phyloP scores from a whole-genome alignment of 441 rosid species.

The Rhodomyrtus psidioides region DNA sequence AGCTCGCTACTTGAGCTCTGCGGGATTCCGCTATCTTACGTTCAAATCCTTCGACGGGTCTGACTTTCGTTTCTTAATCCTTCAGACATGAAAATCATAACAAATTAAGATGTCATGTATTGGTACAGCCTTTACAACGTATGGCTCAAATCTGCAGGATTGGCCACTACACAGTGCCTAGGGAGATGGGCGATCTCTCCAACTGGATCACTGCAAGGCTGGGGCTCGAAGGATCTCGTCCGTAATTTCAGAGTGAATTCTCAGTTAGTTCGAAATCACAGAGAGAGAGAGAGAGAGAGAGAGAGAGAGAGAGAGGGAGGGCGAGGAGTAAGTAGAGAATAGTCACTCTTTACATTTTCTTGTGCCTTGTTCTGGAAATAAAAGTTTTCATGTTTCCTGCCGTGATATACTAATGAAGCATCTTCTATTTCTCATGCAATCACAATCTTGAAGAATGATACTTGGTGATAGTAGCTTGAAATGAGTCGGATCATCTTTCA shows the following conservation, averaged over 20 bases:
- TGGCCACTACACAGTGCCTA: constrained; percentile 6
- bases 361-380: background rate
- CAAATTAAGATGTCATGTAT: background rate
- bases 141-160: background rate
- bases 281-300: background rate
- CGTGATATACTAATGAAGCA: background rate
- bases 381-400: background rate
- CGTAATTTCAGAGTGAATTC: background rate
- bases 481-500: background rate
- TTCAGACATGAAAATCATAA: background rate
- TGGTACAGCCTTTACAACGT: background rate
- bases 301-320: background rate
- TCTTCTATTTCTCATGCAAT: background rate
- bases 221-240: constrained; percentile 9
- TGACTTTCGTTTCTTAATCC: background rate
- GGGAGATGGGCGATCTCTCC: constrained; percentile 9
- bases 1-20: constrained; percentile 1
- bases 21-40: constrained; percentile 5
- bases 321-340: background rate
- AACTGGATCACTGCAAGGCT: constrained; percentile 1
- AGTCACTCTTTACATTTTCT: background rate
- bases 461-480: background rate
- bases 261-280: background rate
- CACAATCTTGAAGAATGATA: background rate
- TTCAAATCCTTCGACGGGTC: constrained; percentile 10